Evolutionary conservation across 176 grass and related monocot genomes (phyloP).

Genomic region (Elaeis guineensis): DNA sequence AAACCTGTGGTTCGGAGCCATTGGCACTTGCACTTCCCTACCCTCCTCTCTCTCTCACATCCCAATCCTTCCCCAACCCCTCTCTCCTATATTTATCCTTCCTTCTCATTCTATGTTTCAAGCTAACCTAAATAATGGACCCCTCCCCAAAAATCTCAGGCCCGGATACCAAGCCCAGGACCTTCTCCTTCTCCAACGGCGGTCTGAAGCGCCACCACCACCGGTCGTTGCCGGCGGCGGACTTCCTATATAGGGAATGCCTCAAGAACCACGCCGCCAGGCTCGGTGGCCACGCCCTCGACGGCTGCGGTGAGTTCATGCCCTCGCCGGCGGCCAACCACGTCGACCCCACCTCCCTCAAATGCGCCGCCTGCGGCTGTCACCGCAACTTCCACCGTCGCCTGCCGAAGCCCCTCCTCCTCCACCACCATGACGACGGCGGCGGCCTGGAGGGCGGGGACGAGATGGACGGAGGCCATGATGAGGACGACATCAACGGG

Average conservation of each 20-base stretch:
- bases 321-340: constrained; percentile 33
- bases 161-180: constrained; percentile 20
- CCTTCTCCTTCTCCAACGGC: constrained; percentile 66
- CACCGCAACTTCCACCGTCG: constrained; percentile 99
- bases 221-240: constrained; percentile 1
- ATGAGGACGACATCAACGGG: constrained; percentile 48
- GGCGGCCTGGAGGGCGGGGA: constrained; percentile 31
- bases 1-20: too few relatives aligned
- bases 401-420: constrained; percentile 11
- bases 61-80: too few relatives aligned
- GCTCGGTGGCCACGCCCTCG: constrained; percentile 73
- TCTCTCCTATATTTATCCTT: background rate
- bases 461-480: constrained; percentile 43
- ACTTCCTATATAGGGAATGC: constrained; percentile 66
- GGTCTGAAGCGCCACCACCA: constrained; percentile 39
- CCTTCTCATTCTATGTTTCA: background rate
- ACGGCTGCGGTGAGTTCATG: constrained; percentile 97
- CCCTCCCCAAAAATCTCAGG: constrained; percentile 18
- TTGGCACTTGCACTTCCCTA: too few relatives aligned
- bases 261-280: constrained; percentile 94
- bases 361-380: constrained; percentile 84
- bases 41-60: too few relatives aligned
- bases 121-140: background rate
- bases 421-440: constrained; percentile 9
- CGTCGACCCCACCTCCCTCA: constrained; percentile 50